Evolutionary conservation across 148 eudicot genomes (phyloP), one percentile per base, ranked within the genome.

Genomic region (Vaccinium vitisidaea): DNA sequence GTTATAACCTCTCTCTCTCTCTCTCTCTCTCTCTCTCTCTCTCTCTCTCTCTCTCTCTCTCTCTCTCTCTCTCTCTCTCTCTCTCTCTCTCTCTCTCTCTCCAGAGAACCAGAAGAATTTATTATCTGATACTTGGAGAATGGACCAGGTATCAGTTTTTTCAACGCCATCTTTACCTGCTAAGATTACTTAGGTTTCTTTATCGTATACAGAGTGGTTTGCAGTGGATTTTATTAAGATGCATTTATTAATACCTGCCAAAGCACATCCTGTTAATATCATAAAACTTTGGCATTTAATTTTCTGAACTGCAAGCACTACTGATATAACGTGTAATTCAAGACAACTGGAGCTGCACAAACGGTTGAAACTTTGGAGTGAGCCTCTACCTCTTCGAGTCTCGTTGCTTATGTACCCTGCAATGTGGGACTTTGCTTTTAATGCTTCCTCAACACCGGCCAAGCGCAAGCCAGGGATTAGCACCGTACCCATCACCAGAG

Each of bases 71-170:
- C 67, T 21, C 65, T 21, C 27, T 63, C 69, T 21, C 67, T 21
- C 65, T 21, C 73, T 69, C 27, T 55, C 65, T 52, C 19, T 18
- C 18, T 48, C 27, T 48, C 63, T 32, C 73, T 69, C 27, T 52
- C 80, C 90, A 95, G 98, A 95, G 86, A 90, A 95, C 85, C 97
- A 95, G 84, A 95, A 94, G 89, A 95, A 95, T 89, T 85, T 95
- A 87, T 90, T 95, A 36, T 92, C 97, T 86, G 98, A 95, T 93
- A 84, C 78, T 55, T 95, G 98, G 98, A 93, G 98, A 79, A 92
- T 94, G 92, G 88, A 87, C 85, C 98, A 95, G 98, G 98, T 95
- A 93, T 56, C 25, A 10, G 49, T 83, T 27, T 12, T 82, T 75
- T 82, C 74, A 23, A 65, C 8, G 15, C 32, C 83, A 75, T 54